Percentiles rank a stretch among this genome's conserved stretches.
Evolutionary conservation across 129 eudicot species (phyloP).

Genomic region (Chrysanthemum makinoi): DNA sequence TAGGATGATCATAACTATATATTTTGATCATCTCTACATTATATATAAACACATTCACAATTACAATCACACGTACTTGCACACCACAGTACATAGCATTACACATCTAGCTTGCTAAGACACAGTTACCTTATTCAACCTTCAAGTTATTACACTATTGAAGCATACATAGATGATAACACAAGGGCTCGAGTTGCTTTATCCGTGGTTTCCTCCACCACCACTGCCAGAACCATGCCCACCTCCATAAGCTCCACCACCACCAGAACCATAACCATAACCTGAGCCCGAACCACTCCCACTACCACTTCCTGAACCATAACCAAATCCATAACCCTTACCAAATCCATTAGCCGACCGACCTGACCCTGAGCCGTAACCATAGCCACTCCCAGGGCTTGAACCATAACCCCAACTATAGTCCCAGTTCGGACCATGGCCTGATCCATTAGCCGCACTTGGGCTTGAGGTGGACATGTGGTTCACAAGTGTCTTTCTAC

Average conservation of each 20-base stretch:
- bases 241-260: conserved; percentile 52
- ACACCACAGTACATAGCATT: conserved; percentile 12
- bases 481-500: conserved; percentile 33
- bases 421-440: conserved; percentile 74
- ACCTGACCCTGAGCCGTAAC: conserved; percentile 83
- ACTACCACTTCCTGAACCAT: conserved; percentile 65
- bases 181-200: not conserved
- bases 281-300: conserved; percentile 74
- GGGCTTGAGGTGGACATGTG: conserved; percentile 26
- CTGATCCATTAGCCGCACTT: conserved; percentile 55
- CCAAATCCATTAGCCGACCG: conserved; percentile 60
- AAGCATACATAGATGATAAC: conserved; percentile 7
- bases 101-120: conserved; percentile 20
- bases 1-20: conserved; percentile 22
- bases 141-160: conserved; percentile 20
- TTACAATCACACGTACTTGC: not conserved
- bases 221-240: conserved; percentile 54
- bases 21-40: conserved; percentile 20
- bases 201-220: conserved; percentile 24
- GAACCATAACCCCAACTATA: conserved; percentile 76
- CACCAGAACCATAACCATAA: conserved; percentile 50
- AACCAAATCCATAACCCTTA: conserved; percentile 66
- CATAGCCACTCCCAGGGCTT: conserved; percentile 65
- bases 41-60: conserved; percentile 24
- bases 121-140: conserved; percentile 16